A percentile compares a stretch with the other conserved stretches of the same genome.
phyloP scores from a whole-genome alignment of 192 early-diverging fungal species.

The Umbelopsis vinacea region DNA sequence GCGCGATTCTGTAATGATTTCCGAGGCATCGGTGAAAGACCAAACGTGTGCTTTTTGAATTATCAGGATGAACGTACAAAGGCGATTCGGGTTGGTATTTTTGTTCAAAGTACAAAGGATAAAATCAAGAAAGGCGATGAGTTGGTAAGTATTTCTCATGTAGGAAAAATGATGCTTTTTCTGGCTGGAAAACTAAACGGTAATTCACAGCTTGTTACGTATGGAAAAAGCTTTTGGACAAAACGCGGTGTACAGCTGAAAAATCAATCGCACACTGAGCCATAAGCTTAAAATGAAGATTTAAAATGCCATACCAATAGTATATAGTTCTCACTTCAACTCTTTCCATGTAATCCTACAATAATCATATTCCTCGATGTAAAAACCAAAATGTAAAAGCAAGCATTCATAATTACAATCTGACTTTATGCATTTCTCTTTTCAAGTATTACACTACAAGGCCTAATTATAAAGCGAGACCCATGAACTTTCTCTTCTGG shows the following conservation, averaged over 20 bases:
- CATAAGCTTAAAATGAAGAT: background rate
- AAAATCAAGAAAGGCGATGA: conserved; percentile 49
- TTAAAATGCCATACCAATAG: too few relatives aligned
- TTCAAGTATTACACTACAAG: conserved; percentile 11
- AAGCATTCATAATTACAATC: conserved; percentile 12
- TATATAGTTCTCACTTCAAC: background rate
- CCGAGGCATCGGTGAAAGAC: conserved; percentile 35
- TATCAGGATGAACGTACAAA: conserved; percentile 40
- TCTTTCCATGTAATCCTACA: background rate
- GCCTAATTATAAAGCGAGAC: conserved; percentile 65
- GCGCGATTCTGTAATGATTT: conserved; percentile 48
- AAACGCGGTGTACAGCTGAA: conserved; percentile 39
- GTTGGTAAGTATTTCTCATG: conserved; percentile 30
- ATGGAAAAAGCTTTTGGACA: conserved; percentile 42
- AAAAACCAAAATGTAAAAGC: background rate
- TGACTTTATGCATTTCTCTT: conserved; percentile 6
- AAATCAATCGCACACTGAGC: background rate
- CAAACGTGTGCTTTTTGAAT: conserved; percentile 47
- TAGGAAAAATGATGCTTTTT: background rate
- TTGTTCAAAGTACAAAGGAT: conserved; percentile 35
- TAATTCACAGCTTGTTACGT: conserved; percentile 32
- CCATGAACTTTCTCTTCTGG: conserved; percentile 99
- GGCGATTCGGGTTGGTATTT: conserved; percentile 41
- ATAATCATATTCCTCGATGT: background rate
- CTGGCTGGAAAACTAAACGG: too few relatives aligned